These are phyloP conservation scores for Phytopythium oedochilum DNA, from an alignment of 352 stramenopile genomes.

Conservation along the genomic window DNA sequence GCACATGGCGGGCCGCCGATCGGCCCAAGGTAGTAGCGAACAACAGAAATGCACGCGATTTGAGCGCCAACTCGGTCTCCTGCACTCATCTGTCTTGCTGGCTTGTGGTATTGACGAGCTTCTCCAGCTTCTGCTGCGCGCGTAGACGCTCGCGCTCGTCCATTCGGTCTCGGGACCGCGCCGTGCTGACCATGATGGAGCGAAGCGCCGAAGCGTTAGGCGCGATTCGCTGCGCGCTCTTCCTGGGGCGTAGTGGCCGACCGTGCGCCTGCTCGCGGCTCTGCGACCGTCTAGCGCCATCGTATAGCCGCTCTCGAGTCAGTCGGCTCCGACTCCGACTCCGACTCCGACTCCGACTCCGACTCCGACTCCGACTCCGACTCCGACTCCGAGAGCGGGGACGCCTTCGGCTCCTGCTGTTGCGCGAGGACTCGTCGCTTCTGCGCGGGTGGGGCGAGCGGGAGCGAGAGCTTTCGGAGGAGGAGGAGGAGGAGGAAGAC, in stretches of 20 bases:
- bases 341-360: slow-evolving; percentile 7
- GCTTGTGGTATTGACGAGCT: not conserved
- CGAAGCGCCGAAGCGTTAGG: slow-evolving; percentile 16
- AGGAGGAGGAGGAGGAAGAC: not conserved
- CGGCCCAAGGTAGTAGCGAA: not conserved
- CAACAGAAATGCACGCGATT: not conserved
- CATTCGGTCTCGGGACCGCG: slow-evolving; percentile 19
- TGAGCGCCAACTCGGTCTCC: not conserved
- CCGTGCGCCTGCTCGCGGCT: too few relatives aligned
- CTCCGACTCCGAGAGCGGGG: slow-evolving; percentile 4
- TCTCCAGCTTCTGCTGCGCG: slow-evolving; percentile 20
- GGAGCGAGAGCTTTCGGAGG: not conserved
- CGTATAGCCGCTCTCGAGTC: slow-evolving; percentile 1
- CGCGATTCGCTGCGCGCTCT: slow-evolving; percentile 8
- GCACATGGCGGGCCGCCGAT: not conserved
- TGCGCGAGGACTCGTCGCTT: not conserved
- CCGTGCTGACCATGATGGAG: slow-evolving; percentile 18
- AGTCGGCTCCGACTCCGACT: slow-evolving; percentile 10
- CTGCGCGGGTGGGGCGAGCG: not conserved
- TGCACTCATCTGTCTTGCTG: not conserved
- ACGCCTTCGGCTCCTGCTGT: slow-evolving; percentile 1
- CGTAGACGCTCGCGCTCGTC: slow-evolving; percentile 15
- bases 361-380: slow-evolving; percentile 1
- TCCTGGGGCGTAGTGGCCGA: too few relatives aligned
- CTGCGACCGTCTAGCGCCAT: not conserved